phyloP scores from a whole-genome alignment of 108 stramenopile genomes.

The Aureococcus anophagefferens region DNA sequence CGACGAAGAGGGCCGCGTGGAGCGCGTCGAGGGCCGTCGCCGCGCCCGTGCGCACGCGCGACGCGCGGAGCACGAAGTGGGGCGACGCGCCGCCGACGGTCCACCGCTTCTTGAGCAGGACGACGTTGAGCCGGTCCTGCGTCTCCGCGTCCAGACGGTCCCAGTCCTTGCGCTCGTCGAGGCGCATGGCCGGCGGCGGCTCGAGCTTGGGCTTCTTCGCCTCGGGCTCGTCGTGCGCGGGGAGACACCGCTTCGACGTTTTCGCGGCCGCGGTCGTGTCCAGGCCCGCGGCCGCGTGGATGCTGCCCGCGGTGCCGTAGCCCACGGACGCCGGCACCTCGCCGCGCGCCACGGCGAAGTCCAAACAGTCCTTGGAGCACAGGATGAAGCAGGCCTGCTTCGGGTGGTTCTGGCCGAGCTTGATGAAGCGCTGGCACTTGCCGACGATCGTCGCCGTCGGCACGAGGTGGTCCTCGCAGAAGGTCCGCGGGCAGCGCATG shows the following conservation, averaged over 20 bases:
- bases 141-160: background rate
- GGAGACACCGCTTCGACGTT: too few species aligned
- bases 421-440: slow-evolving; percentile 36
- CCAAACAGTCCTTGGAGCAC: slow-evolving; percentile 45
- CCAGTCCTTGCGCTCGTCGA: background rate
- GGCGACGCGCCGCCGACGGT: background rate
- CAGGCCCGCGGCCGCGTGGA: background rate
- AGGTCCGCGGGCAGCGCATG: slow-evolving; percentile 52
- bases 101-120: background rate
- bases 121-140: background rate
- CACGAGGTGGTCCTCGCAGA: slow-evolving; percentile 68
- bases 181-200: background rate
- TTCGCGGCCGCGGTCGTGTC: background rate
- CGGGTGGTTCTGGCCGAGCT: slow-evolving; percentile 35
- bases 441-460: slow-evolving; percentile 14
- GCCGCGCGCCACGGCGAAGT: slow-evolving; percentile 14
- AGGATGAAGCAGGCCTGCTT: slow-evolving; percentile 48
- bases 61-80: background rate
- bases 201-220: background rate
- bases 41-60: background rate
- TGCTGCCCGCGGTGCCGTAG: background rate
- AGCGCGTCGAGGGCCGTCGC: background rate
- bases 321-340: background rate
- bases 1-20: background rate
- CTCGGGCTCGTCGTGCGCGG: too few species aligned